These are phyloP conservation scores for Cymbopogon citratus DNA, from an alignment of 176 grass and related monocot species.

Conservation along the genomic window DNA sequence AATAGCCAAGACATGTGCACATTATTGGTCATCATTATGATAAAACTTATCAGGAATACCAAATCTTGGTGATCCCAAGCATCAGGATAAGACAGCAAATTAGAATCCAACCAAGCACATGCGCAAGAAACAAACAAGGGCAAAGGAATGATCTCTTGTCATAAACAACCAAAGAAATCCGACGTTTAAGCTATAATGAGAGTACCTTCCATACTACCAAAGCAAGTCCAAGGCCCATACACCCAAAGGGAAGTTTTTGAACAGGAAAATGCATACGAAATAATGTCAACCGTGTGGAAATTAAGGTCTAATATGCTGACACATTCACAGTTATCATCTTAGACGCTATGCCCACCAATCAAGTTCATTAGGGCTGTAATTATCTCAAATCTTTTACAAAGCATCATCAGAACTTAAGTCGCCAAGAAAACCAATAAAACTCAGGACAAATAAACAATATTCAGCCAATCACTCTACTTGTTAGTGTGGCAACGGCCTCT, in stretches of 20 bases:
- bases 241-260: background rate
- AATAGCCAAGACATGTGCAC: background rate
- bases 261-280: background rate
- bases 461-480: background rate
- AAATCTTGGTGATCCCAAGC: background rate
- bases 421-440: constrained; percentile 10
- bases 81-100: background rate
- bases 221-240: background rate
- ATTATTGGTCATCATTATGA: background rate
- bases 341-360: background rate
- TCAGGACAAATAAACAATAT: background rate
- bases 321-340: constrained; percentile 5
- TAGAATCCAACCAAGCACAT: background rate
- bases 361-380: background rate
- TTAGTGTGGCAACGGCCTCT: background rate
- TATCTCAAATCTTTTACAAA: background rate
- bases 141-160: background rate
- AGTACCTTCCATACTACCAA: background rate
- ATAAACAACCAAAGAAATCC: background rate
- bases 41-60: background rate
- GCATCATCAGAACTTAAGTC: background rate
- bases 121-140: background rate
- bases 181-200: background rate
- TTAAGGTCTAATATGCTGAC: background rate
- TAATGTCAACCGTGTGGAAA: background rate